Conservation (phyloP, 352 stramenopile species). For the Pythium oligandrum region DNA sequence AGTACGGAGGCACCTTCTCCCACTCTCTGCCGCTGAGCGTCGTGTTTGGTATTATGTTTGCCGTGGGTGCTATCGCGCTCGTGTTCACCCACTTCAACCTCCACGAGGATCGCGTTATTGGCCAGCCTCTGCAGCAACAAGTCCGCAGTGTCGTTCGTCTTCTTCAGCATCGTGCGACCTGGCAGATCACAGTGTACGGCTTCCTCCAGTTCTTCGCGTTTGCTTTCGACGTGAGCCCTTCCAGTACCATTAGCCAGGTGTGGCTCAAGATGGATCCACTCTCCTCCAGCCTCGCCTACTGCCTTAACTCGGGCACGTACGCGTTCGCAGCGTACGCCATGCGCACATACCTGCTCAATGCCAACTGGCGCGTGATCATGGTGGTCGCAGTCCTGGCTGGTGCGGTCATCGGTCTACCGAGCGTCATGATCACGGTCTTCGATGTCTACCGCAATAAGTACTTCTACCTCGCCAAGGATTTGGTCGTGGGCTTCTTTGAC, state of each 20-base stretch:
- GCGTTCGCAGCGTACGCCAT: conserved; percentile 50
- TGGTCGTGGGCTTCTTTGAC: conserved; percentile 53
- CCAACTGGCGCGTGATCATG: conserved; percentile 57
- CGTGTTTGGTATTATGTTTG: conserved; percentile 33
- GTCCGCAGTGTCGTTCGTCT: conserved; percentile 47
- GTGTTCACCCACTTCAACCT: conserved; percentile 35
- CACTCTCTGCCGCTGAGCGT: conserved; percentile 34
- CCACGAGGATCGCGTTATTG: conserved; percentile 25
- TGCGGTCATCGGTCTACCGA: conserved; percentile 29
- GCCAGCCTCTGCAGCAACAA: conserved; percentile 21
- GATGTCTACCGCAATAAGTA: conserved; percentile 56
- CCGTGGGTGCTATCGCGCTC: conserved; percentile 28
- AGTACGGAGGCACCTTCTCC: conserved; percentile 47
- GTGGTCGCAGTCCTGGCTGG: conserved; percentile 38
- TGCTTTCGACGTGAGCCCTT: conserved; percentile 45
- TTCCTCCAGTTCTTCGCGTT: conserved; percentile 72
- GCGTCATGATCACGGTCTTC: conserved; percentile 47
- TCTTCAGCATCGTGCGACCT: conserved; percentile 58
- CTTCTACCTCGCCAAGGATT: conserved; percentile 50
- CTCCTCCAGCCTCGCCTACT: conserved; percentile 53
- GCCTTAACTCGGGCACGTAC: conserved; percentile 44
- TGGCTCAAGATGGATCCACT: conserved; percentile 63
- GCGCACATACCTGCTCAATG: conserved; percentile 48
- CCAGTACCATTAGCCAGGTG: conserved; percentile 52
- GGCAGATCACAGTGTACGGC: conserved; percentile 64